Evolutionary conservation across 768 basidiomycete genomes (phyloP), one percentile per base, ranked within the genome.

Genomic region (Pulveroboletus ravenelii): DNA sequence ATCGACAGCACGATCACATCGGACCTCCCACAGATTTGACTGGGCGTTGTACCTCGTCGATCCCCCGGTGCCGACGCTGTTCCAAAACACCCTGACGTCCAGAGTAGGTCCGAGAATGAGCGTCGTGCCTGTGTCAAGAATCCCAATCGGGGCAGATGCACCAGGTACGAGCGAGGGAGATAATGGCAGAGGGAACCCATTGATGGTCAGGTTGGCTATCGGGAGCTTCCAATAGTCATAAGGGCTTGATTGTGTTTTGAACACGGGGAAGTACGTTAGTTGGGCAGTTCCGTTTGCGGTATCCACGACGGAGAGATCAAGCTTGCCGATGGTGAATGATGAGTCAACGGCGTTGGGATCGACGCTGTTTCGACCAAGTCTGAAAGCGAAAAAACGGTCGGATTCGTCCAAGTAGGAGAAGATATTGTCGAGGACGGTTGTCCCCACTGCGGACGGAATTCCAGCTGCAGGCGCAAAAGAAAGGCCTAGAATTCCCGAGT

Each of bases 81-180:
- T 49, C 76, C 74, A 85, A 56, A 87, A 75, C 6, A 75, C 71
- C 5, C 70, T 66, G 36, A 83, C 79, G 50, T 84, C 82, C 15
- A 50, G 53, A 1, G 73, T 63, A 6, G 82, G 82, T 5, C 78
- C 80, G 6, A 81, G 70, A 23, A 82, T 70, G 47, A 81, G 71
- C 5, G 79, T 81, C 23, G 79, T 81, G 4, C 82, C 82, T 23
- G 81, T 81, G 59, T 86, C 85, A 25, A 85, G 72, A 23, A 87
- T 76, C 4, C 77, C 82, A 43, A 85, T 75, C 0, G 75, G 73
- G 2, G 67, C 56, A 12, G 64, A 42, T 20, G 77, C 69, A 17
- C 72, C 72, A 5, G 56, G 61, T 25, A 80, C 67, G 48, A 73
- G 72, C 14, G 82, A 80, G 14, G 60, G 49, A 2, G 79, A 74